Conservation (phyloP, 495 filamentous ascomycete species). For the Penicillium flavigenum region DNA sequence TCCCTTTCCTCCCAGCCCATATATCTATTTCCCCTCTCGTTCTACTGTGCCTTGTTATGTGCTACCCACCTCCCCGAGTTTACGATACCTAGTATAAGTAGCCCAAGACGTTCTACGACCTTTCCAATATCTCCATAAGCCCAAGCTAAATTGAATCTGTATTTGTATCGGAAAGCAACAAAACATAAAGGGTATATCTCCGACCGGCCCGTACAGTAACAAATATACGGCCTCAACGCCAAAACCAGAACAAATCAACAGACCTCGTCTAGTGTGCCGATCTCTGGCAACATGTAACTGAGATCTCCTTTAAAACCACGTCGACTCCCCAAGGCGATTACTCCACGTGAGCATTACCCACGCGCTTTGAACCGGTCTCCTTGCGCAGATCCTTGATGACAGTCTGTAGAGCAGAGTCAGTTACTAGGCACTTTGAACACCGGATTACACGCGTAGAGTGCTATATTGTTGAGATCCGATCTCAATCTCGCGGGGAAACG, state of each 20-base stretch:
- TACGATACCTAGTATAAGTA: constrained; percentile 20
- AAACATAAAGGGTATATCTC: constrained; percentile 23
- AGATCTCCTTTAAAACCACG: background rate
- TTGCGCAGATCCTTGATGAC: constrained; percentile 72
- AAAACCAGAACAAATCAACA: constrained; percentile 5
- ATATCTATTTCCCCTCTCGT: background rate
- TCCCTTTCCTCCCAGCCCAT: background rate
- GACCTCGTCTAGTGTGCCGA: background rate
- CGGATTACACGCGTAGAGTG: background rate
- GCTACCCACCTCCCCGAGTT: constrained; percentile 3
- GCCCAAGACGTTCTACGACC: background rate
- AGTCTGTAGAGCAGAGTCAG: constrained; percentile 44
- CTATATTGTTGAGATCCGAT: background rate
- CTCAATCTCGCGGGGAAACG: constrained; percentile 16
- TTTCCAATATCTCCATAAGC: background rate
- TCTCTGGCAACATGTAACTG: background rate
- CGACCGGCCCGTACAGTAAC: constrained; percentile 4
- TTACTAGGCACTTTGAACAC: background rate
- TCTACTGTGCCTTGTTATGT: background rate
- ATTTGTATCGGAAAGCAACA: constrained; percentile 10
- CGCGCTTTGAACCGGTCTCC: constrained; percentile 44
- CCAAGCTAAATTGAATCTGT: constrained; percentile 12
- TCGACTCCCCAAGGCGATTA: constrained; percentile 1
- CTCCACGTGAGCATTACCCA: constrained; percentile 26
- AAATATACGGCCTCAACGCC: constrained; percentile 13